Conservation (phyloP, 768 basidiomycete genomes). For the Mycena metata region DNA sequence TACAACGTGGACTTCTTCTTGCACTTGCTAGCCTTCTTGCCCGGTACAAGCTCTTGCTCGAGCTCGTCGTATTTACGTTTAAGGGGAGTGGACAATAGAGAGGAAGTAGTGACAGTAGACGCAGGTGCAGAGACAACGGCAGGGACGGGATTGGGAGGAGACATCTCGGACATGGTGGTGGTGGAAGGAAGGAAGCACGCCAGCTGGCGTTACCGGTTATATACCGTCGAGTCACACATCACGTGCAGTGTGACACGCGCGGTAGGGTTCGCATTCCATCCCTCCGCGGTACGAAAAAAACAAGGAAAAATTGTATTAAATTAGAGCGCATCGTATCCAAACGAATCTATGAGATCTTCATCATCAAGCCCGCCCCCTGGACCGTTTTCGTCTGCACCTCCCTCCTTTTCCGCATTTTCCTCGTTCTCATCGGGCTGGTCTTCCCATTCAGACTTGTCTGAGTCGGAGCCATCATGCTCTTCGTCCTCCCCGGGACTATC, state of each 20-base stretch:
- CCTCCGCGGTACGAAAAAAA: too few species aligned
- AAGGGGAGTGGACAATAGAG: not conserved
- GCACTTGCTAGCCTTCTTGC: not conserved
- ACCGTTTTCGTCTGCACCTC: not conserved
- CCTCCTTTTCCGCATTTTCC: not conserved
- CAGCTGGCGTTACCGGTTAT: not conserved
- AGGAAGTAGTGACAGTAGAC: not conserved
- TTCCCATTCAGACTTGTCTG: too few species aligned
- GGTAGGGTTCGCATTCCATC: not conserved
- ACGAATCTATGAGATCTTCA: not conserved
- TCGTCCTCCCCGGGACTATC: not conserved
- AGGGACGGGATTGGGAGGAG: not conserved
- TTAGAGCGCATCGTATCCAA: too few species aligned
- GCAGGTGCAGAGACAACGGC: not conserved
- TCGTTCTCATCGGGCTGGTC: too few species aligned
- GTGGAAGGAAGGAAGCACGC: not conserved
- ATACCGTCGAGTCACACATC: not conserved
- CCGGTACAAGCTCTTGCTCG: not conserved
- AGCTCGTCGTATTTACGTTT: slow-evolving; percentile 9
- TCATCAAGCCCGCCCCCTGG: not conserved
- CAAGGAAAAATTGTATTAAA: too few species aligned
- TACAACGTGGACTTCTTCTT: not conserved
- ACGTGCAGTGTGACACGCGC: not conserved
- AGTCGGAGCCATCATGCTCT: not conserved
- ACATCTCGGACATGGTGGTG: slow-evolving; percentile 9